Percentiles rank a stretch among this genome's conserved stretches.
These are phyloP conservation scores for Cylindrotheca fusiformis DNA, from an alignment of 108 stramenopile species.

Conservation along the genomic window DNA sequence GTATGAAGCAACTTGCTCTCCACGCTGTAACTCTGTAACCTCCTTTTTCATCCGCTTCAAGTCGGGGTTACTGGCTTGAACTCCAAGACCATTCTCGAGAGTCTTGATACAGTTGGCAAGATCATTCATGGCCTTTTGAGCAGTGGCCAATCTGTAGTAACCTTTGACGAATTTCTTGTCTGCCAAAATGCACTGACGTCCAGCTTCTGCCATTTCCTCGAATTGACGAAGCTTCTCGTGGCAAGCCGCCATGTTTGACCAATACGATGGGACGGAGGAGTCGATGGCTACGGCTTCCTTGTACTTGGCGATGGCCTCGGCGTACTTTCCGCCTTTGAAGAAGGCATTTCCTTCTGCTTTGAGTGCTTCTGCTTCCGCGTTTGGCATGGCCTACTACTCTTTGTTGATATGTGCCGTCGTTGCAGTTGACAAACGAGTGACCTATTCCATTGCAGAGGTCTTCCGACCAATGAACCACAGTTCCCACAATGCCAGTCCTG, in stretches of 20 bases:
- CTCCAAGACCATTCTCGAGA: slow-evolving; percentile 76
- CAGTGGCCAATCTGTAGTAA: slow-evolving; percentile 93
- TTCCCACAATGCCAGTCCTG: no score
- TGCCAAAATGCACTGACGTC: slow-evolving; percentile 88
- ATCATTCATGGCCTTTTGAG: slow-evolving; percentile 74
- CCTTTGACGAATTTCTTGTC: slow-evolving; percentile 96
- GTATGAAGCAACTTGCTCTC: slow-evolving; percentile 84
- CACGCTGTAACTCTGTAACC: slow-evolving; percentile 82
- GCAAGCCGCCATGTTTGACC: slow-evolving; percentile 90
- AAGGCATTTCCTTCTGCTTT: slow-evolving; percentile 87
- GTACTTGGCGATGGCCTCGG: slow-evolving; percentile 87
- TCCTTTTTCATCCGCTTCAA: slow-evolving; percentile 92
- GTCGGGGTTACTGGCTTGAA: slow-evolving; percentile 82
- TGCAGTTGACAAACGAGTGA: no score
- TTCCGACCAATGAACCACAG: no score
- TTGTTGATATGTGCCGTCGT: no score
- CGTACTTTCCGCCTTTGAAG: slow-evolving; percentile 84
- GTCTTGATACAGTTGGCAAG: slow-evolving; percentile 86
- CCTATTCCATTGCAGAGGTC: no score
- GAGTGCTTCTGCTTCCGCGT: slow-evolving; percentile 77
- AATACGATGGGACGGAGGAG: slow-evolving; percentile 77
- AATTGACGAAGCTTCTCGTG: slow-evolving; percentile 91
- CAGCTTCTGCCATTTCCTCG: slow-evolving; percentile 91
- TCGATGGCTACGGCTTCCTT: slow-evolving; percentile 82
- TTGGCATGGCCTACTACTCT: no score